phyloP scores from a whole-genome alignment of 352 stramenopile species.

The Bremia lactucae region DNA sequence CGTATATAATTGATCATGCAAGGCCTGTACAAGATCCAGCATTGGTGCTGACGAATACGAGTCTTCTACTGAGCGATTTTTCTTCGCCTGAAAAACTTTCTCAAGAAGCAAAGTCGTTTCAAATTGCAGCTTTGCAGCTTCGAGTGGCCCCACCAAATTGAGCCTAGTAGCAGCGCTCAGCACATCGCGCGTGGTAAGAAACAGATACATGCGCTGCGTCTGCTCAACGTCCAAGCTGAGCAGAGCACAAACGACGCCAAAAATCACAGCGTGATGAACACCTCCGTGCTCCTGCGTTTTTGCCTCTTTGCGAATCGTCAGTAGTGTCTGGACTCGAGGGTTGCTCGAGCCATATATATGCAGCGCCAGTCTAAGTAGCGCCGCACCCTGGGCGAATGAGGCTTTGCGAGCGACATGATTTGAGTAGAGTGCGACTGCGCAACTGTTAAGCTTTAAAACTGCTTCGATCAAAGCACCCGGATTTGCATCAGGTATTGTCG shows the following conservation, averaged over 20 bases:
- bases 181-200: conserved; percentile 56
- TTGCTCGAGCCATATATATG: conserved; percentile 32
- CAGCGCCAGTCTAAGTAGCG: conserved; percentile 54
- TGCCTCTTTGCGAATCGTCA: conserved; percentile 36
- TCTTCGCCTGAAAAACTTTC: conserved; percentile 47
- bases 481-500: neutral
- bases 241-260: conserved; percentile 52
- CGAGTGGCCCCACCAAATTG: conserved; percentile 65
- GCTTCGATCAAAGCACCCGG: conserved; percentile 20
- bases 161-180: conserved; percentile 71
- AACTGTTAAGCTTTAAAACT: conserved; percentile 42
- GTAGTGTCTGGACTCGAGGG: conserved; percentile 25
- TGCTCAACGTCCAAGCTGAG: conserved; percentile 30
- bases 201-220: conserved; percentile 74
- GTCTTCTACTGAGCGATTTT: conserved; percentile 45
- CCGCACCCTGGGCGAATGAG: conserved; percentile 59
- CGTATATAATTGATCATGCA: conserved; percentile 84
- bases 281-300: conserved; percentile 40
- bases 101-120: conserved; percentile 40
- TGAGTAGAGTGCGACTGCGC: conserved; percentile 44
- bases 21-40: conserved; percentile 71
- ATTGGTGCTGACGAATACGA: conserved; percentile 72
- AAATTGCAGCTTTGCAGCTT: conserved; percentile 61
- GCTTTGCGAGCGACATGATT: conserved; percentile 77
- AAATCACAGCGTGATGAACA: conserved; percentile 59